Percentiles rank a stretch among this genome's conserved stretches.
Evolutionary conservation across 129 eudicot genomes (phyloP).

Genomic region (Glebionis coronaria): DNA sequence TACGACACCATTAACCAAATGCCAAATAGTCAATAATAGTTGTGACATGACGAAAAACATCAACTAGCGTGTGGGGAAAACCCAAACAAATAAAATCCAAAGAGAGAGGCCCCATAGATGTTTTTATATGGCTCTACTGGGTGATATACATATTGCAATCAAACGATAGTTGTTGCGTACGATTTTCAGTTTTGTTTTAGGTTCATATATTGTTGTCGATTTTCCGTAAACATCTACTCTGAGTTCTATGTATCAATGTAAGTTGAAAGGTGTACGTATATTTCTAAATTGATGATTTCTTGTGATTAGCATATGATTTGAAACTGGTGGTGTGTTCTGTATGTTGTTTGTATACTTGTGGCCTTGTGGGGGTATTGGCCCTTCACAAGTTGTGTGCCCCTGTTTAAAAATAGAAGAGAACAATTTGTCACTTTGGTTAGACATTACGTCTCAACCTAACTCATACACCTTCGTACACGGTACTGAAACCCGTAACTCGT

Average conservation of each 20-base stretch:
- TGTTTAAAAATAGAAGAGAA: too few relatives aligned
- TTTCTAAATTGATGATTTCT: not conserved
- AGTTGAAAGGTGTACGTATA: not conserved
- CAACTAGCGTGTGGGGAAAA: slow-evolving; percentile 29
- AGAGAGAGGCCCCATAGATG: slow-evolving; percentile 26
- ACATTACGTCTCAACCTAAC: too few relatives aligned
- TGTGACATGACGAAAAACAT: slow-evolving; percentile 31
- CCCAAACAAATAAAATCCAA: slow-evolving; percentile 21
- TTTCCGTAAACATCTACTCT: not conserved
- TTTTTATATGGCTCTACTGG: slow-evolving; percentile 16
- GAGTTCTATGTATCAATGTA: not conserved
- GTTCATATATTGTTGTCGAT: not conserved
- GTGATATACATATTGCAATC: slow-evolving; percentile 11
- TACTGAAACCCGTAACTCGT: too few relatives aligned
- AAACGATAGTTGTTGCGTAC: slow-evolving; percentile 15
- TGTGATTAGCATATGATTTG: too few relatives aligned
- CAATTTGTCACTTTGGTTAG: too few relatives aligned
- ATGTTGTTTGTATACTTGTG: too few relatives aligned
- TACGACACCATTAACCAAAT: slow-evolving; percentile 8
- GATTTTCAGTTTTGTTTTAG: not conserved
- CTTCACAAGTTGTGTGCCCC: too few relatives aligned
- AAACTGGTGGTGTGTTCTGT: too few relatives aligned
- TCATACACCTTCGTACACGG: too few relatives aligned
- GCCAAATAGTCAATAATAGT: slow-evolving; percentile 18
- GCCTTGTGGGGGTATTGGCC: too few relatives aligned